These are phyloP conservation scores for Metahyphopichia silvanorum DNA, from an alignment of 805 yeast genomes.

Conservation along the genomic window DNA sequence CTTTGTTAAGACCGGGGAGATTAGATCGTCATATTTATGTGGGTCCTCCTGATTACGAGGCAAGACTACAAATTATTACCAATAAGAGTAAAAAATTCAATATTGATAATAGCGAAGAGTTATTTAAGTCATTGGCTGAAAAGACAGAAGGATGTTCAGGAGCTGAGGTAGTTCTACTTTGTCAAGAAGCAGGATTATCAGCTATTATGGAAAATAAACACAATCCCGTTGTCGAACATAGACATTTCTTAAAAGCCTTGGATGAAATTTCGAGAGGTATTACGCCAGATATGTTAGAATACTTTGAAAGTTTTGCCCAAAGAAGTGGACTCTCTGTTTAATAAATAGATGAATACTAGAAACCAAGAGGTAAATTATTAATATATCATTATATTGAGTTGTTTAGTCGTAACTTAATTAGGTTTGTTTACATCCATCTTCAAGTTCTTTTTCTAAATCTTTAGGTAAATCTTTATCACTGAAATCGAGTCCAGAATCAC, in stretches of 20 bases:
- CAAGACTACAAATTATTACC: constrained; percentile 72
- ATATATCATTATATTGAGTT: not conserved
- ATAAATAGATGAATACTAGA: no score
- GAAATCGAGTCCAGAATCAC: constrained; percentile 42
- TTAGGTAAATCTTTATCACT: constrained; percentile 53
- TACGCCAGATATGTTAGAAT: constrained; percentile 78
- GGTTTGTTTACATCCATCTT: constrained; percentile 54
- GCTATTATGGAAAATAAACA: constrained; percentile 80
- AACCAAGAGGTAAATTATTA: no score
- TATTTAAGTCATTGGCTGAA: constrained; percentile 50
- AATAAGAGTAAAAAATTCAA: constrained; percentile 70
- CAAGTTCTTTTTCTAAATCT: constrained; percentile 50
- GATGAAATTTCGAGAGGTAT: constrained; percentile 66
- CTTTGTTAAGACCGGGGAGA: constrained; percentile 92
- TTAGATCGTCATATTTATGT: constrained; percentile 91
- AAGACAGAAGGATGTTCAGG: constrained; percentile 92
- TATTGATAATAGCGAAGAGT: constrained; percentile 39
- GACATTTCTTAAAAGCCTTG: constrained; percentile 74
- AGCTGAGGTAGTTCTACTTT: constrained; percentile 86
- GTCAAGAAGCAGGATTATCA: constrained; percentile 95
- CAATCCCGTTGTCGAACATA: constrained; percentile 49
- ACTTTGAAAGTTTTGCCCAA: constrained; percentile 56
- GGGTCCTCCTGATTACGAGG: constrained; percentile 82
- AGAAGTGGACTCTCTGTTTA: constrained; percentile 28
- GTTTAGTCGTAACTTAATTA: constrained; percentile 4